phyloP scores from a whole-genome alignment of 2,329 filamentous ascomycete species.

The Chaetomiaceae sp. region DNA sequence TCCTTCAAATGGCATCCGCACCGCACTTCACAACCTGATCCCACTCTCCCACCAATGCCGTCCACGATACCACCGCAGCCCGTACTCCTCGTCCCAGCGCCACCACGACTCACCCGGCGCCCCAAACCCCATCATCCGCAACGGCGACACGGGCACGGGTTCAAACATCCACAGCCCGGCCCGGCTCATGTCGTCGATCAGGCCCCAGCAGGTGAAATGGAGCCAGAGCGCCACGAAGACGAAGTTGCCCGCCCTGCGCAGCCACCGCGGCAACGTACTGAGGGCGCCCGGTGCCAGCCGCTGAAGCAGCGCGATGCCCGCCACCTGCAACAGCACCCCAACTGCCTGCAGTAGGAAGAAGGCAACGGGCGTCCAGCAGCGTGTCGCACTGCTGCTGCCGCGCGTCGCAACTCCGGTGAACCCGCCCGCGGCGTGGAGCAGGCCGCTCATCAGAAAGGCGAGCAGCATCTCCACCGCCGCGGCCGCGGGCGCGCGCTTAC shows the following conservation, averaged over 20 bases:
- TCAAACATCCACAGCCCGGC: constrained; percentile 75
- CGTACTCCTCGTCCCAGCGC: constrained; percentile 53
- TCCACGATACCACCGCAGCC: constrained; percentile 52
- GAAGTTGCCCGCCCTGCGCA: constrained; percentile 51
- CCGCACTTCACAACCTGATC: constrained; percentile 19
- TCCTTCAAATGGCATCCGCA: background rate
- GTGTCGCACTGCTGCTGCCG: constrained; percentile 39
- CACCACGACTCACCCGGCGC: constrained; percentile 54
- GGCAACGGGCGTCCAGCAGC: constrained; percentile 48
- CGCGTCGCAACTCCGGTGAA: constrained; percentile 44
- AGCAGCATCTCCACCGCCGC: constrained; percentile 25
- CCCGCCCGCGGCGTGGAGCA: constrained; percentile 67
- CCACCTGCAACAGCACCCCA: constrained; percentile 57
- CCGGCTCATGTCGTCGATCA: constrained; percentile 71
- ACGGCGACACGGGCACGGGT: constrained; percentile 67
- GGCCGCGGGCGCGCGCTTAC: constrained; percentile 5
- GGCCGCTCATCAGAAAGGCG: constrained; percentile 61
- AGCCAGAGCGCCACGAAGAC: constrained; percentile 61
- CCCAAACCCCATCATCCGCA: constrained; percentile 62
- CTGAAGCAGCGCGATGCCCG: constrained; percentile 31
- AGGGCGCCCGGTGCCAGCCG: constrained; percentile 14
- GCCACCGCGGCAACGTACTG: constrained; percentile 39
- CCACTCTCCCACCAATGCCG: constrained; percentile 55
- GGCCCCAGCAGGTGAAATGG: constrained; percentile 53
- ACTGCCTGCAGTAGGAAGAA: constrained; percentile 70